Base-by-base conservation (phyloP, 306 rosid genomes). In the Gleditsia sinensis region DNA sequence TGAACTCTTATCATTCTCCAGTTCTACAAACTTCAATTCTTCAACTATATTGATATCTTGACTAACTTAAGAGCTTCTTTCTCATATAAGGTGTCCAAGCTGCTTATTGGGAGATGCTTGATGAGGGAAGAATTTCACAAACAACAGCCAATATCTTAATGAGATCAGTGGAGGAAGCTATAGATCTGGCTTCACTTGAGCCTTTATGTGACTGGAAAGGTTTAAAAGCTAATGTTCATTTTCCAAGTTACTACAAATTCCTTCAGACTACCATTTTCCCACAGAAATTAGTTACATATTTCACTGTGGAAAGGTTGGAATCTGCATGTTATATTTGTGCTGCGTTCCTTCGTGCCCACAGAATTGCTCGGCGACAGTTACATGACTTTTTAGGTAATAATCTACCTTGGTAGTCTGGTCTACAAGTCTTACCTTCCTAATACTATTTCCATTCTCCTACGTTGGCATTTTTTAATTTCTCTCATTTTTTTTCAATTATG, bases 31-130 rank as follows among this genome's bases (percentile, higher is more conserved):
- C 40, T 74, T 34, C 53, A 56, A 43, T 61, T 10, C 76, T 74
- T 84, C 50, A 45, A 40, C 40, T 21, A 27, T 40, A 33, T 74
- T 40, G 61, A 45, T 25, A 8, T 73, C 65, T 67, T 42, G 53
- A 16, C 77, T 72, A 73, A 67, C 67, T 78, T 62, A 45, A 71
- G 33, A 72, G 53, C 37, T n/a, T 57, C 14, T 78, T 81, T 65
- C 12, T 65, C 59, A 42, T 71, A 45, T 75, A 81, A 94, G 98
- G 98, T 78, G 94, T 94, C 73, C 98, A 94, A 84, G 92, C 97
- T 75, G 93, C 97, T n/a, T 94, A 94, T 79, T 94, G 98, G 98
- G 91, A 83, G 80, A 91, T 94, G 98, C 98, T 94, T 81, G 94
- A 91, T 79, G 96, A 94, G 83, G 96, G 96, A 81, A 91, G 98